Evolutionary conservation across 257 asterid genomes (phyloP).

Genomic region (Primulina eburnea): DNA sequence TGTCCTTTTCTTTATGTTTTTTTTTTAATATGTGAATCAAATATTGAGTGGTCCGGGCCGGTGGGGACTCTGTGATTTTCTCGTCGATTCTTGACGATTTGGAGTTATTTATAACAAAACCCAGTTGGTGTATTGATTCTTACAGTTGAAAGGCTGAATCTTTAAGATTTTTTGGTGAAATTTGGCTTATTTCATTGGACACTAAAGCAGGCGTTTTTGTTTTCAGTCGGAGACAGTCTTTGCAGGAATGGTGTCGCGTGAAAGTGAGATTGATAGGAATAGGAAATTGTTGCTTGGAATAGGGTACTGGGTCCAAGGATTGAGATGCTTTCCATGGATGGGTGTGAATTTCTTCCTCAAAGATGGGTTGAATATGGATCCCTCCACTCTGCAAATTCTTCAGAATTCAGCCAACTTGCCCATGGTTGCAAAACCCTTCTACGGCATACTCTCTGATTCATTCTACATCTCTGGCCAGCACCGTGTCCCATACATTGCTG

Average conservation of each 20-base stretch:
- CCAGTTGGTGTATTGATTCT: neutral
- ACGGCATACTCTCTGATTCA: conserved; percentile 85
- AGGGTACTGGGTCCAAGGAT: conserved; percentile 87
- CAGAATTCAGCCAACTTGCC: conserved; percentile 90
- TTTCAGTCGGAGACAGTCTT: neutral
- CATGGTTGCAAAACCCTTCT: conserved; percentile 90
- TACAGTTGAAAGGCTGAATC: conserved; percentile 18
- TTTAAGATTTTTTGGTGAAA: neutral
- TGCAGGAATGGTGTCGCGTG: conserved; percentile 35
- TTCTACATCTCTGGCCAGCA: conserved; percentile 82
- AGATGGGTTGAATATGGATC: conserved; percentile 76
- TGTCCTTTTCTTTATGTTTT: neutral
- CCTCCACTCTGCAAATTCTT: conserved; percentile 85
- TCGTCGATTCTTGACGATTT: neutral
- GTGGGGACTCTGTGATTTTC: neutral
- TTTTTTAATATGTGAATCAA: neutral
- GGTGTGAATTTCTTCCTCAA: conserved; percentile 85
- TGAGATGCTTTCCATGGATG: conserved; percentile 97
- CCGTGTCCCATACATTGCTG: conserved; percentile 83
- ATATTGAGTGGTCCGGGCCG: neutral
- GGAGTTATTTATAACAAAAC: neutral
- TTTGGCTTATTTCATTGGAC: neutral
- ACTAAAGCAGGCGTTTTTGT: neutral
- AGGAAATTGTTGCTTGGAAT: conserved; percentile 74
- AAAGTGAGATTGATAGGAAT: conserved; percentile 31